Evolutionary conservation across 352 stramenopile species (phyloP).

Genomic region (Phytopythium oedochilum): DNA sequence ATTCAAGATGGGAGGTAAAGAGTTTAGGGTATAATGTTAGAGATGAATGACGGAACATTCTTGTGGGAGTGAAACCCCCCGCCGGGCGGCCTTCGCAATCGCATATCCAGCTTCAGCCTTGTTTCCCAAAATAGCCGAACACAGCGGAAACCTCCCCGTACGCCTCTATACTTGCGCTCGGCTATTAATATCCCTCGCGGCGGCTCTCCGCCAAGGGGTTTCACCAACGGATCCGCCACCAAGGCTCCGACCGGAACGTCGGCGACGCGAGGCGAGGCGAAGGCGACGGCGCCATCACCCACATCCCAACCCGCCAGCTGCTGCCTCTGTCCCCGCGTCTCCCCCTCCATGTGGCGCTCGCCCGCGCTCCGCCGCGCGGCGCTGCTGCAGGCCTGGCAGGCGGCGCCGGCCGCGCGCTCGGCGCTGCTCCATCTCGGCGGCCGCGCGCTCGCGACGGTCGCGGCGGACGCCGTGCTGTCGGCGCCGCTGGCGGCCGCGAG

Average conservation of each 20-base stretch:
- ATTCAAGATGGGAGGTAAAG: too few species aligned
- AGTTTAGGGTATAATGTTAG: too few species aligned
- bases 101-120: neutral
- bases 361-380: constrained; percentile 1
- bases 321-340: neutral
- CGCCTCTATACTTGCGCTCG: neutral
- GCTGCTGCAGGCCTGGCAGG: constrained; percentile 1
- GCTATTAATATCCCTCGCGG: neutral
- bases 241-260: too few species aligned
- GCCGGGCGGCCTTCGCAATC: neutral
- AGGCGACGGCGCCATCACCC: too few species aligned
- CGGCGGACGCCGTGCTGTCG: neutral
- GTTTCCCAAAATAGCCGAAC: too few species aligned
- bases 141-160: neutral
- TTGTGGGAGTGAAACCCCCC: constrained; percentile 1
- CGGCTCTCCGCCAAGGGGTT: neutral
- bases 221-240: too few species aligned
- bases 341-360: neutral
- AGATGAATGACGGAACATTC: too few species aligned
- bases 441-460: constrained; percentile 2
- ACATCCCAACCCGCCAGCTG: too few species aligned
- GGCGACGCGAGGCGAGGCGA: too few species aligned
- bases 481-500: constrained; percentile 1
- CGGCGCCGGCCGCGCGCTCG: neutral
- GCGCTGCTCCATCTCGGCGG: neutral